Conservation (phyloP, 1,139 yeast genomes). For the Hemisphaericaspora lyxosophila region DNA sequence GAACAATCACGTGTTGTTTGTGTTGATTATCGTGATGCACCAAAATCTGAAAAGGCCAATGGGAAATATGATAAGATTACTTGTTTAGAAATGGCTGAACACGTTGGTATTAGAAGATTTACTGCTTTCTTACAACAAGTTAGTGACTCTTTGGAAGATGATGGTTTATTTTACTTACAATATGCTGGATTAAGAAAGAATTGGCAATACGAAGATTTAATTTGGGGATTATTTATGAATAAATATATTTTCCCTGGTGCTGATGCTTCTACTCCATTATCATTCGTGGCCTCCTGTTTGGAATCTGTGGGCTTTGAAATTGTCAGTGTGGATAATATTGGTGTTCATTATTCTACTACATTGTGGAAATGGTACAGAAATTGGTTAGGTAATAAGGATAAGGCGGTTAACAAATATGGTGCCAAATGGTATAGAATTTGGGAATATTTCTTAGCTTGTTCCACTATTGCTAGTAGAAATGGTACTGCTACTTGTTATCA, state of each 20-base stretch:
- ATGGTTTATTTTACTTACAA: slow-evolving; percentile 84
- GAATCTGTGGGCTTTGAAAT: slow-evolving; percentile 88
- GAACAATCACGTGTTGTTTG: slow-evolving; percentile 79
- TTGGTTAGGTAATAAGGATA: slow-evolving; percentile 85
- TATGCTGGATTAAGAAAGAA: slow-evolving; percentile 88
- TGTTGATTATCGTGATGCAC: slow-evolving; percentile 89
- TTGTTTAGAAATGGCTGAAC: slow-evolving; percentile 95
- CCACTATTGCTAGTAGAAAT: slow-evolving; percentile 85
- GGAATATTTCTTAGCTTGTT: slow-evolving; percentile 85
- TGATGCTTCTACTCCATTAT: slow-evolving; percentile 92
- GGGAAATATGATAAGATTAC: slow-evolving; percentile 85
- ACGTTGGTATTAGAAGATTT: slow-evolving; percentile 89
- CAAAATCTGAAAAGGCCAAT: slow-evolving; percentile 54
- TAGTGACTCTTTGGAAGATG: slow-evolving; percentile 84
- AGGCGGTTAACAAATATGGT: slow-evolving; percentile 79
- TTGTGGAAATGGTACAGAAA: slow-evolving; percentile 95
- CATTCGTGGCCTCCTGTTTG: slow-evolving; percentile 72
- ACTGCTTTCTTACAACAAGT: slow-evolving; percentile 75
- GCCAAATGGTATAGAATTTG: slow-evolving; percentile 89
- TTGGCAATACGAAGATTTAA: slow-evolving; percentile 93
- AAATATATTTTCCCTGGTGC: slow-evolving; percentile 97
- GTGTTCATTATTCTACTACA: slow-evolving; percentile 91
- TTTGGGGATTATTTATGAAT: slow-evolving; percentile 96
- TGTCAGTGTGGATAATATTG: slow-evolving; percentile 81
- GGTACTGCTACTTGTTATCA: slow-evolving; percentile 94